phyloP scores from a whole-genome alignment of 441 rosid genomes.

The Macaranga tanarius region DNA sequence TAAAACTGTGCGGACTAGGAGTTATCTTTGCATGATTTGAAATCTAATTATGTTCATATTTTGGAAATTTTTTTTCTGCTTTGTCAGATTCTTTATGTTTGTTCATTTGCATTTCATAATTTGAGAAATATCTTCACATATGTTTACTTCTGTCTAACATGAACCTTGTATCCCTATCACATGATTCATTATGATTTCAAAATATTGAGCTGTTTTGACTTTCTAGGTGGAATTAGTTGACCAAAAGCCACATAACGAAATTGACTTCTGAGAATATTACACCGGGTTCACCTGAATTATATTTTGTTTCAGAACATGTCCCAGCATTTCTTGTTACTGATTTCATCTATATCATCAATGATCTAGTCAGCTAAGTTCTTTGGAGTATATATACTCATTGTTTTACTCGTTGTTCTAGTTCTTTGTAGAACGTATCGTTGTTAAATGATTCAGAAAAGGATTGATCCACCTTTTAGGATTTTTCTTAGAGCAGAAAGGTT shows the following conservation, averaged over 20 bases:
- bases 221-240: neutral
- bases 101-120: neutral
- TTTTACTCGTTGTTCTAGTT: neutral
- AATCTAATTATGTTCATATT: neutral
- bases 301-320: conserved; percentile 1
- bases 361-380: neutral
- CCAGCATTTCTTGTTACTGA: no score
- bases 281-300: neutral
- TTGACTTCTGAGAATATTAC: neutral
- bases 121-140: neutral
- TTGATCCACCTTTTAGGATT: neutral
- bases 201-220: neutral
- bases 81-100: neutral
- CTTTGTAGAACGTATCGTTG: neutral
- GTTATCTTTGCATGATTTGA: neutral
- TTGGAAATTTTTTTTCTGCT: neutral
- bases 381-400: neutral
- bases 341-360: neutral
- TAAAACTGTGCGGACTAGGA: neutral
- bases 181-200: neutral
- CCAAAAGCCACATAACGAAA: neutral
- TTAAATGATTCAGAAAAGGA: neutral
- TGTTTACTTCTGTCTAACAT: neutral
- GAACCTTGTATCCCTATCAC: neutral
- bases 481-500: neutral